phyloP scores from a whole-genome alignment of 2,329 filamentous ascomycete species.

The Diaporthe sp. region DNA sequence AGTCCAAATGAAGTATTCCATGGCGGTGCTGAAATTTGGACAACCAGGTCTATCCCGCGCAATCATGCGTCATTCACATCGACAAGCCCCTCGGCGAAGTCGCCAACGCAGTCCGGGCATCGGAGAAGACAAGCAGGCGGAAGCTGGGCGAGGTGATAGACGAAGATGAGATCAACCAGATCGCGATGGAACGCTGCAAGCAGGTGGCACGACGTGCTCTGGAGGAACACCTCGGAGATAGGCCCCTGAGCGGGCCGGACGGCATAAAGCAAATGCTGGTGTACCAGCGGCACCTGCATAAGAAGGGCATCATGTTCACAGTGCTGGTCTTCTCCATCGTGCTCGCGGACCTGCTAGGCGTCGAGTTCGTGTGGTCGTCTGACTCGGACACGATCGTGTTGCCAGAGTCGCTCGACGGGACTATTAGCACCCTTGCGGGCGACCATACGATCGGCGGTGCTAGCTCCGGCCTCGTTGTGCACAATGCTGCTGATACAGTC shows the following conservation, averaged over 20 bases:
- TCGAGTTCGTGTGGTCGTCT: slow-evolving; percentile 54
- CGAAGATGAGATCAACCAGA: slow-evolving; percentile 30
- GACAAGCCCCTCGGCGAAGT: slow-evolving; percentile 47
- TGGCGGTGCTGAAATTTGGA: not conserved
- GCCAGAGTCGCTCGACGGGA: slow-evolving; percentile 47
- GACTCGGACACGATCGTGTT: slow-evolving; percentile 54
- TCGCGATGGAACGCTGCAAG: slow-evolving; percentile 34
- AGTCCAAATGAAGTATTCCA: not conserved
- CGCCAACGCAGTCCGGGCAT: slow-evolving; percentile 43
- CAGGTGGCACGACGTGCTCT: slow-evolving; percentile 27
- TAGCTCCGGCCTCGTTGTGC: slow-evolving; percentile 50
- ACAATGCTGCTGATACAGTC: slow-evolving; percentile 50
- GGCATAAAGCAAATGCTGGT: slow-evolving; percentile 44
- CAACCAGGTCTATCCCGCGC: slow-evolving; percentile 45
- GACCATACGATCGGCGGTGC: slow-evolving; percentile 51
- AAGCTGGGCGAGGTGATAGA: slow-evolving; percentile 12
- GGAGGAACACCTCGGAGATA: slow-evolving; percentile 7
- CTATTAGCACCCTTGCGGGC: slow-evolving; percentile 48
- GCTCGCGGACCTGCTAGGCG: slow-evolving; percentile 48
- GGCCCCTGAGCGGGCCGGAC: slow-evolving; percentile 7
- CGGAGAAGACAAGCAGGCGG: slow-evolving; percentile 25
- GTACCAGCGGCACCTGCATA: slow-evolving; percentile 53
- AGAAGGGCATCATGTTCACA: slow-evolving; percentile 56
- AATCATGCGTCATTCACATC: slow-evolving; percentile 44
- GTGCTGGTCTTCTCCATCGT: slow-evolving; percentile 52